Base-by-base conservation (phyloP, 2,329 filamentous ascomycete species). In the Dichotomopilus funicola region DNA sequence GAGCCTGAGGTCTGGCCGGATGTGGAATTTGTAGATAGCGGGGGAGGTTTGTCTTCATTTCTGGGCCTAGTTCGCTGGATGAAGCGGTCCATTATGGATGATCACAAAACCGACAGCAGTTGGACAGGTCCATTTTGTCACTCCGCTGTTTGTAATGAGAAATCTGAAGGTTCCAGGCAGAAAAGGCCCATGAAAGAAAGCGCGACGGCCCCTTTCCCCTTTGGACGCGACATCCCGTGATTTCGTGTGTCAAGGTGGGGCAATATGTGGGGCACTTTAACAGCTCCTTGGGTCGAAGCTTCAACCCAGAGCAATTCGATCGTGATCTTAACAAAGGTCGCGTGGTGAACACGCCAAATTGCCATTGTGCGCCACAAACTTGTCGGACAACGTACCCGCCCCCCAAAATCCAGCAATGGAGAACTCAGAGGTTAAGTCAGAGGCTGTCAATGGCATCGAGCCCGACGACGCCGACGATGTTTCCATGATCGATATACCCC, bases 21-120 rank as follows among this genome's bases (percentile, higher is more conserved):
- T 45, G 27, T 58, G 57, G n/a, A 19, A 47, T 50, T 52, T 59
- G 12, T 27, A 27, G 19, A 27, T 27, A 27, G 19, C 19, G 19
- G 19, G 19, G 19, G 19, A 27, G 19, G 19, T 27, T 27, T 27
- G 19, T 27, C 19, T 27, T 27, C 19, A 27, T 27, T 27, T 27
- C 50, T 42, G 27, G 58, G 56, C 52, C 51, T 58, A 42, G 52
- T 53, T 48, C 61, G 59, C 49, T 62, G 60, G 12, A 68, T 55
- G 54, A 66, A 68, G 7, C 62, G 66, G 54, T 68, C 64, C 67
- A 69, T 69, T 33, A 31, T 41, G 6, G 13, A 27, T 27, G 19
- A 27, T 27, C 19, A 27, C 19, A 27, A 27, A 27, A 27, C 19
- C 19, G 19, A 27, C 19, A 27, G 19, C 19, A 27, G 19, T 27